Conservation (phyloP, 768 basidiomycete species). For the Nevesoporus exiguus region DNA sequence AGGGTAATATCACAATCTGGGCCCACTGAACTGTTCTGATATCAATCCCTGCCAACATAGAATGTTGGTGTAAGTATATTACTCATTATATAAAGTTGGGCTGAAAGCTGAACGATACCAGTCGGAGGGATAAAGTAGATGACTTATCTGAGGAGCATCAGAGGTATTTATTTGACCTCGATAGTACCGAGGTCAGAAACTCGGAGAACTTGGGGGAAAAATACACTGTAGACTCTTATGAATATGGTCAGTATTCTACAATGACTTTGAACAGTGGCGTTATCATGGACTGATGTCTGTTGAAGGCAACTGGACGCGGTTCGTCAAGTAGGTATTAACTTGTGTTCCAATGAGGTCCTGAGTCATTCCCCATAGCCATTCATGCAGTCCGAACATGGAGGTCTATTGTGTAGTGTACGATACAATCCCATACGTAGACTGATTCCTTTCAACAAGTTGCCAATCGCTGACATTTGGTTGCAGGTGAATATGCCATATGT, state of each 20-base stretch:
- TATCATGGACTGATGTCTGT: conserved; percentile 3
- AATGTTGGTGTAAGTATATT: conserved; percentile 41
- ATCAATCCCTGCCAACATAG: conserved; percentile 26
- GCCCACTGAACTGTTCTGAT: conserved; percentile 2
- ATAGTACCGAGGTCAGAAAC: conserved; percentile 46
- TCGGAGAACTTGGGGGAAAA: conserved; percentile 30
- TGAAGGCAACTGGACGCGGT: conserved; percentile 73
- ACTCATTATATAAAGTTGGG: not conserved
- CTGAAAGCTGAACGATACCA: conserved; percentile 18
- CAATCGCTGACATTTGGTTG: not conserved
- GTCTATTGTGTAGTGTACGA: conserved; percentile 63
- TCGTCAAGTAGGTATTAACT: conserved; percentile 55
- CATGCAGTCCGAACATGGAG: conserved; percentile 56
- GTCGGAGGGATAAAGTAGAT: conserved; percentile 43
- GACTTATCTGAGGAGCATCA: conserved; percentile 34
- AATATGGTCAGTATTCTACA: conserved; percentile 40
- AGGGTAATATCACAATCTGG: conserved; percentile 44
- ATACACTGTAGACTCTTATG: conserved; percentile 57
- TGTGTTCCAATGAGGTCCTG: not conserved
- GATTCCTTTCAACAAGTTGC: not conserved
- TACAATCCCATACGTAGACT: conserved; percentile 49
- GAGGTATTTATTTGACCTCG: conserved; percentile 61
- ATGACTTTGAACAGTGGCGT: not conserved
- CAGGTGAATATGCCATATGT: conserved; percentile 62
- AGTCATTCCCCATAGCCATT: conserved; percentile 48